Evolutionary conservation across 225 moss, liverwort and hornwort genomes (phyloP).

Genomic region (Pseudisothecium myosuroides): DNA sequence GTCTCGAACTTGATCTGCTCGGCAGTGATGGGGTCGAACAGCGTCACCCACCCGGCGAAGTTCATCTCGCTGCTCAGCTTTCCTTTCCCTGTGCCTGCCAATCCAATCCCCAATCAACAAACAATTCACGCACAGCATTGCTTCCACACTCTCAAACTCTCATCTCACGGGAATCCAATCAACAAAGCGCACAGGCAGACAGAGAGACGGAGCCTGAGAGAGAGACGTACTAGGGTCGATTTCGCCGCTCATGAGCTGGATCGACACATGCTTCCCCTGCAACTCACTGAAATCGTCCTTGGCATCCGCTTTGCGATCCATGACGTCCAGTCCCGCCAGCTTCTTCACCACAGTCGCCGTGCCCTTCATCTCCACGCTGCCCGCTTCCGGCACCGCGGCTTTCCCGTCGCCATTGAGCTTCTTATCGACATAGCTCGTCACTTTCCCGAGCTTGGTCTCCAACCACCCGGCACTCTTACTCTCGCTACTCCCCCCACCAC

Average conservation of each 20-base stretch:
- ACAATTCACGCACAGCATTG: not conserved
- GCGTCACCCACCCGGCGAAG: constrained; percentile 14
- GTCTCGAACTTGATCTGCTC: constrained; percentile 22
- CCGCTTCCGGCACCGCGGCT: not conserved
- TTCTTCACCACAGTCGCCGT: constrained; percentile 33
- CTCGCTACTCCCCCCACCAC: not conserved
- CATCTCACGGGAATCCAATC: not conserved
- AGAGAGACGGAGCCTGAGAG: not conserved
- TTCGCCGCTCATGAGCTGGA: constrained; percentile 30
- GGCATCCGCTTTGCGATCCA: constrained; percentile 1
- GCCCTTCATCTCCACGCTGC: constrained; percentile 1
- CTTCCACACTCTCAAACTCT: not conserved
- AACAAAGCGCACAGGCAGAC: no score
- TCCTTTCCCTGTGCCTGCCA: constrained; percentile 12
- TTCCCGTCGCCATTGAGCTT: not conserved
- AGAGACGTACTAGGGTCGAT: constrained; percentile 15
- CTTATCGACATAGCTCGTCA: constrained; percentile 1
- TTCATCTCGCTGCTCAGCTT: not conserved
- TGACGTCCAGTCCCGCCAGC: not conserved
- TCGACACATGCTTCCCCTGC: constrained; percentile 14
- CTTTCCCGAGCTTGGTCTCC: constrained; percentile 6
- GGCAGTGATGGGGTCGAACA: constrained; percentile 12
- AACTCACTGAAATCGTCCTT: constrained; percentile 1
- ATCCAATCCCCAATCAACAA: not conserved
- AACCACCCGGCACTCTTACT: constrained; percentile 16